Percentiles rank a stretch among this genome's conserved stretches.
phyloP scores from a whole-genome alignment of 257 asterid species.

The Solanum etuberosum region DNA sequence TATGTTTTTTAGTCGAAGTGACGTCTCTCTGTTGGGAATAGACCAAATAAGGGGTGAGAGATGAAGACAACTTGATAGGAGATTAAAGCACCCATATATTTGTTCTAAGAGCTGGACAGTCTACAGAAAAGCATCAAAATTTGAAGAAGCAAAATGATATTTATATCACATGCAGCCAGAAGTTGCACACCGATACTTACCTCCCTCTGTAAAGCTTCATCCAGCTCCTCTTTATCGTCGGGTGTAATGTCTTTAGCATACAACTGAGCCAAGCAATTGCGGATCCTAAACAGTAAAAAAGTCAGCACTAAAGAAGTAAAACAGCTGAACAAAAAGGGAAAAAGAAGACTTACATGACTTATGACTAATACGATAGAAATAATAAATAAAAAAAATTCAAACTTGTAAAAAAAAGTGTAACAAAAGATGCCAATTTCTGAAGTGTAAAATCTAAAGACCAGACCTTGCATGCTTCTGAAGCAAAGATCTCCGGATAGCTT shows the following conservation, averaged over 20 bases:
- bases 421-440: neutral
- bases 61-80: neutral
- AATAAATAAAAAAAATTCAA: neutral
- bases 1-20: neutral
- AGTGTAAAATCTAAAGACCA: neutral
- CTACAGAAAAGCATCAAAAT: neutral
- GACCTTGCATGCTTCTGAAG: conserved; percentile 47
- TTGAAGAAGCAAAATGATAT: neutral
- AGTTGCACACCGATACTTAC: conserved; percentile 7
- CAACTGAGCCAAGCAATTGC: conserved; percentile 38
- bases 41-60: neutral
- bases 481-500: conserved; percentile 36
- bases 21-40: neutral
- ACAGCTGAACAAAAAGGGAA: neutral
- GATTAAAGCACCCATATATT: neutral
- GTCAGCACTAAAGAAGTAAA: neutral
- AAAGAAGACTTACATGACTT: neutral
- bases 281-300: conserved; percentile 16
- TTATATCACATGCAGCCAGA: neutral
- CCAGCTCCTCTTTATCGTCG: conserved; percentile 40
- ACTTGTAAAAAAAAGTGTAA: neutral
- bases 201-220: conserved; percentile 45
- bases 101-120: neutral
- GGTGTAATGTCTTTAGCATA: conserved; percentile 38
- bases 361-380: neutral